phyloP scores from a whole-genome alignment of 257 asterid species.

The Eucommia ulmoides region DNA sequence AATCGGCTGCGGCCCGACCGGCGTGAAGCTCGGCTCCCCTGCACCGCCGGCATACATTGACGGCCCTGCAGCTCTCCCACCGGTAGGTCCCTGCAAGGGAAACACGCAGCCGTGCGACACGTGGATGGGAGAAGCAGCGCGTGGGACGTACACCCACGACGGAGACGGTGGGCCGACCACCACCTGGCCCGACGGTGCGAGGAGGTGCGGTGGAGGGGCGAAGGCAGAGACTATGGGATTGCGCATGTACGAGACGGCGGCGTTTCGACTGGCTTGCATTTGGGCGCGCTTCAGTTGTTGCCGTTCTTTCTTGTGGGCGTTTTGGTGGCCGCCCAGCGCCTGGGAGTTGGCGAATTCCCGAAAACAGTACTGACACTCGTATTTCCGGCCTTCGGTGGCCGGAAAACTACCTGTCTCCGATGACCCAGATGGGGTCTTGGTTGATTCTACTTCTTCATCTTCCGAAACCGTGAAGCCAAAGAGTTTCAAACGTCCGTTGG shows the following conservation, averaged over 20 bases:
- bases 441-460: constrained; percentile 39
- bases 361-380: constrained; percentile 94
- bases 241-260: constrained; percentile 82
- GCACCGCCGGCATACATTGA: constrained; percentile 31
- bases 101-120: constrained; percentile 67
- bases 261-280: constrained; percentile 74
- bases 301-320: constrained; percentile 93
- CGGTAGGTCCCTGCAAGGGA: constrained; percentile 18
- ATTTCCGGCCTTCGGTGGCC: constrained; percentile 62
- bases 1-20: constrained; percentile 47
- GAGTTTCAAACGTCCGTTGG: constrained; percentile 50
- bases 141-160: constrained; percentile 69
- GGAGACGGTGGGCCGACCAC: constrained; percentile 26
- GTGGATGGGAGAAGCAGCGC: constrained; percentile 57
- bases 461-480: constrained; percentile 72
- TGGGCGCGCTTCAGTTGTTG: constrained; percentile 91
- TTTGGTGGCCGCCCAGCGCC: constrained; percentile 93
- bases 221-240: constrained; percentile 85
- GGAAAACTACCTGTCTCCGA: constrained; percentile 34
- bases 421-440: constrained; percentile 25
- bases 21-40: constrained; percentile 38
- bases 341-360: constrained; percentile 96
- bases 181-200: constrained; percentile 35
- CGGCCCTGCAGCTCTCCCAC: constrained; percentile 36
- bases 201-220: constrained; percentile 74